Percentiles rank a stretch among this genome's conserved stretches.
phyloP scores from a whole-genome alignment of 2,329 filamentous ascomycete genomes.

The Cladophialophora exuberans region DNA sequence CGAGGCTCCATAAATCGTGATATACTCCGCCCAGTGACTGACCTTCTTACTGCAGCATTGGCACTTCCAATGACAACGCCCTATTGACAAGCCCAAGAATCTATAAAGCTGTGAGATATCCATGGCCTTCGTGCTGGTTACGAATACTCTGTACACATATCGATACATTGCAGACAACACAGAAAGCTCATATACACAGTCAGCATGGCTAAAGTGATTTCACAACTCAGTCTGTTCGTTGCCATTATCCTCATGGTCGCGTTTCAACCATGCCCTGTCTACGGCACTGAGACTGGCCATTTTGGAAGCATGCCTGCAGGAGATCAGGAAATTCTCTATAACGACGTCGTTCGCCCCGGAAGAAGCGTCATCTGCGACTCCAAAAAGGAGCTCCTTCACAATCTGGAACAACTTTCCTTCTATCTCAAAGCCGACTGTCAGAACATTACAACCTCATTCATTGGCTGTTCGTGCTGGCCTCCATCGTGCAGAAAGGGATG shows the following conservation, averaged over 20 bases:
- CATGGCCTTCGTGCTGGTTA: too few relatives aligned
- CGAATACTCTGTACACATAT: too few relatives aligned
- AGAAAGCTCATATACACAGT: too few relatives aligned
- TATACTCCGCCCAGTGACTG: too few relatives aligned
- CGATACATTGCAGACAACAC: too few relatives aligned
- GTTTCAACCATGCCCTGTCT: background rate
- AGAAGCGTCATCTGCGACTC: conserved; percentile 1
- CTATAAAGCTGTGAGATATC: too few relatives aligned
- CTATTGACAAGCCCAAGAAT: too few relatives aligned
- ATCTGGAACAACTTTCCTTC: conserved; percentile 1
- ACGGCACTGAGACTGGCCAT: background rate
- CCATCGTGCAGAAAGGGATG: background rate
- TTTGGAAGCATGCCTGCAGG: background rate
- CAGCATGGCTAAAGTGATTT: background rate
- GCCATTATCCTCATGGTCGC: background rate
- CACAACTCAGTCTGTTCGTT: background rate
- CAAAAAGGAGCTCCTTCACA: background rate
- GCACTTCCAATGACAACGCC: too few relatives aligned
- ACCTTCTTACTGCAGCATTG: too few relatives aligned
- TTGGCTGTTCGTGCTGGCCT: conserved; percentile 4
- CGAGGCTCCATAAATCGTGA: too few relatives aligned
- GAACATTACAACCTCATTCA: background rate
- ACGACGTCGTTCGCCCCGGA: background rate
- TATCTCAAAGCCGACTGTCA: conserved; percentile 4
- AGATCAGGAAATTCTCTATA: background rate